Percentiles rank a stretch among this genome's conserved stretches.
phyloP scores from a whole-genome alignment of 768 basidiomycete genomes.

The Pulveroboletus sp. region DNA sequence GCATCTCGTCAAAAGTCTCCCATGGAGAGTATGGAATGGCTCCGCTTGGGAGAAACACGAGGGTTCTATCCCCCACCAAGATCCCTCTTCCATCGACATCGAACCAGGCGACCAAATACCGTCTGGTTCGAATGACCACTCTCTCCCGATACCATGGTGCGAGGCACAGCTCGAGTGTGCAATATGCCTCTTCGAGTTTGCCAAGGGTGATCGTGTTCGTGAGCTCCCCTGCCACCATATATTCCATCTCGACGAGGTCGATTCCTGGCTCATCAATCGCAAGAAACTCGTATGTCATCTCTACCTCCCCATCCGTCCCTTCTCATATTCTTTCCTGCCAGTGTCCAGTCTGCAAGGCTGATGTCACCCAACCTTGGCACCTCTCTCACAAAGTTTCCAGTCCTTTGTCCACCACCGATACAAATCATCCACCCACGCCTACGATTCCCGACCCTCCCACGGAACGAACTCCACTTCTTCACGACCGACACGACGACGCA shows the following conservation, averaged over 20 bases:
- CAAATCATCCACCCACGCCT: conserved; percentile 7
- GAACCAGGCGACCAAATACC: conserved; percentile 34
- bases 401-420: conserved; percentile 1
- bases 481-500: conserved; percentile 12
- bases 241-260: conserved; percentile 89
- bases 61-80: conserved; percentile 25
- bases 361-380: conserved; percentile 68
- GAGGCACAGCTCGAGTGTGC: conserved; percentile 84
- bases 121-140: conserved; percentile 25
- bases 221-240: conserved; percentile 93
- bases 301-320: conserved; percentile 2
- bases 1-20: conserved; percentile 70
- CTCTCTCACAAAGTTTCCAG: conserved; percentile 14
- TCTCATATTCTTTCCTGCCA: conserved; percentile 29
- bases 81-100: conserved; percentile 33
- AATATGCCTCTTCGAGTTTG: conserved; percentile 87
- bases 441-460: conserved; percentile 17
- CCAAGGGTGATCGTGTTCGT: conserved; percentile 82
- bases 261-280: conserved; percentile 87
- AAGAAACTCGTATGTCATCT: conserved; percentile 77
- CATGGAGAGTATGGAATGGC: conserved; percentile 82
- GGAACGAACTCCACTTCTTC: conserved; percentile 35
- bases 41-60: conserved; percentile 78
- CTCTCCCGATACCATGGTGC: conserved; percentile 62
- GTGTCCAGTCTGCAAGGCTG: conserved; percentile 92